Evolutionary conservation across 1,284 basidiomycete species (phyloP), one percentile per base, ranked within the genome.

Genomic region (Leccinum solheimii): DNA sequence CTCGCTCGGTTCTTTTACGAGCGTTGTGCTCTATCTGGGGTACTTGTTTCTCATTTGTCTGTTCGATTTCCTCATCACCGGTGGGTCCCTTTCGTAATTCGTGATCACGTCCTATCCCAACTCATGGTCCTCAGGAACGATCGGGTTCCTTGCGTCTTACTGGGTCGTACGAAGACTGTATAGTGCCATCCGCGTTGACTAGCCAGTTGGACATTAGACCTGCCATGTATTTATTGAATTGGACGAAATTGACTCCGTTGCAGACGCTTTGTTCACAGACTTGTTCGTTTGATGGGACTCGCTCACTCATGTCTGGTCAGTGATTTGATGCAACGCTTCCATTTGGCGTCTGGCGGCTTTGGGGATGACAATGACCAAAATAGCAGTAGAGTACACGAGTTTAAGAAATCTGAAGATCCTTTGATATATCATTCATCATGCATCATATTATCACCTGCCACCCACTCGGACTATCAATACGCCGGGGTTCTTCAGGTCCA

Each of bases 11-110:
- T 94, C 93, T 10, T 79, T 95, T 61, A 86, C 94, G 3, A 95
- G 92, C 70, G 85, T 93, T 55, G 83, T 91, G 21, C 82, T 99
- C 30, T 99, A 97, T 78, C 81, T 98, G 53, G 95, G 96, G 30
- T 99, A 98, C 75, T 81, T 99, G 60, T 82, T 91, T 70, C 81
- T 98, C 26, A 84, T 98, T 59, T 86, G 88, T 14, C 73, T 95
- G 14, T 80, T 98, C 49, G 87, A 94, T 74, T 98, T 97, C 81
- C 81, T 98, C 43, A 83, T 97, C 57, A 94, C 94, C 58, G 95
- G 94, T 83, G 75, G 69, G 80, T 78, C 57, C 55, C 43, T 11
- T 60, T 56, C 13, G 6, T 21, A 21, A 59, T 21, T 58, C 49
- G 58, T 30, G 56, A 57, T 26, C 45, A 36, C 6, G 55, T 32